Evolutionary conservation across 1,284 basidiomycete species (phyloP), one percentile per base, ranked within the genome.

Genomic region (Trichosporon sp.): DNA sequence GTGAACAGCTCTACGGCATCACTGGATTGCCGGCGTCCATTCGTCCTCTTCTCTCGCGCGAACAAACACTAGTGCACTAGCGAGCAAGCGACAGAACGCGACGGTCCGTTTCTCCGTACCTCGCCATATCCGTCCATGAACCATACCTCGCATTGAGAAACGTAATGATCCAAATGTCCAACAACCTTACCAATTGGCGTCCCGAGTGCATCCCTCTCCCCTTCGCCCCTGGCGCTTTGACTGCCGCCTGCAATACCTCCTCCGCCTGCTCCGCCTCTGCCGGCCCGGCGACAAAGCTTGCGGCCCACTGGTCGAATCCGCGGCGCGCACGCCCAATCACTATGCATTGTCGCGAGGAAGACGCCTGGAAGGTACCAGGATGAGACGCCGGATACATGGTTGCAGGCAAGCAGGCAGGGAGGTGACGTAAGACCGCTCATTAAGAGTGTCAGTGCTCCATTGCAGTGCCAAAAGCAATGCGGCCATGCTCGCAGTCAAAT

Each of bases 211-310:
- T n/a, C 43, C 43, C 43, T 46, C 43, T 14, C 14, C 11, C 43
- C 43, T 37, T 37, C 35, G 35, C 35, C 35, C 43, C 43, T 46
- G 43, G 43, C 43, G 43, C 43, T 46, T 14, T 2, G 43, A 14
- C 43, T 46, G 16, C 43, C 43, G 11, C 40, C 40, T 37, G 35
- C 35, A 7, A 37, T 10, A 37, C 5, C 35, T 37, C 6, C 35
- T 37, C 35, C 35, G 38, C 38, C 11, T 40, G 38, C 38, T 40
- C 11, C 38, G 38, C 8, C 2, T 40, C 2, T 40, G 38, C 38
- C 38, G 43, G 43, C 43, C 43, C 43, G 43, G 43, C 43, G 43
- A 46, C 43, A 46, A 46, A 46, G 43, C 43, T 46, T 46, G 43
- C n/a, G 43, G 43, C 43, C n/a, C n/a, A 46, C 43, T 46, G 43